Percentiles rank a stretch among this genome's conserved stretches.
Evolutionary conservation across 2,329 filamentous ascomycete species (phyloP).

Genomic region (Aspergillus vadensis): DNA sequence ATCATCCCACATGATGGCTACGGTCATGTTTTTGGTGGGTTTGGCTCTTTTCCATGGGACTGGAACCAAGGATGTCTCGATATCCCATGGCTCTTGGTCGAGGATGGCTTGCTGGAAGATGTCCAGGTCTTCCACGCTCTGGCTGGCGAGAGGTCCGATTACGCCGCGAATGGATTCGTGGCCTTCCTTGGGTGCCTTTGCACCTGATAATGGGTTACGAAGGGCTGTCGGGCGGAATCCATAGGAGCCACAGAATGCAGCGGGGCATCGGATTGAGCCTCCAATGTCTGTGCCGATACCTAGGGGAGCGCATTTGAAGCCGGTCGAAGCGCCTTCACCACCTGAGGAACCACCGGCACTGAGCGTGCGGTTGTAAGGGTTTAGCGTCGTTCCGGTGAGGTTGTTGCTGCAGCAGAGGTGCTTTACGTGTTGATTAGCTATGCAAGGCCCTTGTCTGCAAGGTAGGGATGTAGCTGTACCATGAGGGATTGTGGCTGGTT

Average conservation of each 20-base stretch:
- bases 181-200: conserved; percentile 32
- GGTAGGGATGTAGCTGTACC: conserved; percentile 23
- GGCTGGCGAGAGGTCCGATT: conserved; percentile 32
- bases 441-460: not conserved
- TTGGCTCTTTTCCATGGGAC: conserved; percentile 43
- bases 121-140: conserved; percentile 36
- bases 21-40: conserved; percentile 28
- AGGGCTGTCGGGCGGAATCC: conserved; percentile 46
- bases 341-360: conserved; percentile 48
- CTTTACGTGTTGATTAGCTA: conserved; percentile 22
- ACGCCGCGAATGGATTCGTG: conserved; percentile 44
- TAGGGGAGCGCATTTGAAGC: conserved; percentile 45
- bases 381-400: conserved; percentile 44
- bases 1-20: conserved; percentile 68
- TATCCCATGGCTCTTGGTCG: conserved; percentile 46
- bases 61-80: conserved; percentile 44
- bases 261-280: conserved; percentile 49
- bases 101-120: conserved; percentile 44
- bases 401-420: conserved; percentile 44
- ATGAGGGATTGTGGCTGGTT: conserved; percentile 47
- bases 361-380: conserved; percentile 45
- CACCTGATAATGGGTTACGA: conserved; percentile 35
- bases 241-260: conserved; percentile 49
- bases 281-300: conserved; percentile 53
- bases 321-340: conserved; percentile 47